These are phyloP conservation scores for Fusarium nygamai DNA, from an alignment of 2,329 filamentous ascomycete genomes.

Conservation along the genomic window DNA sequence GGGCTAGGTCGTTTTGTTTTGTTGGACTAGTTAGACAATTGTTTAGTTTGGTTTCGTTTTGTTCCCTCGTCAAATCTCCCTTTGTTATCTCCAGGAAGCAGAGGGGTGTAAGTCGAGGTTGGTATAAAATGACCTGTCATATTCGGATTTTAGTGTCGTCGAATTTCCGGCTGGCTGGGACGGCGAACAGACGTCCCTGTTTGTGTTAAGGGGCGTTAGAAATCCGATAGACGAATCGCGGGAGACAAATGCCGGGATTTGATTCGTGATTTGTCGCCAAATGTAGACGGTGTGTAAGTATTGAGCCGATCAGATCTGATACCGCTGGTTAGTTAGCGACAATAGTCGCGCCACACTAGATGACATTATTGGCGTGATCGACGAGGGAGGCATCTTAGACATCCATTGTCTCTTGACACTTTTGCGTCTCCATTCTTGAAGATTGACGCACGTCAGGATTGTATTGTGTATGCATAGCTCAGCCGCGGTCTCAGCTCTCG, in stretches of 20 bases:
- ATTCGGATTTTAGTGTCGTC: slow-evolving; percentile 22
- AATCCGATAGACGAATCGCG: slow-evolving; percentile 34
- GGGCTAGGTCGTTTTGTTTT: background rate
- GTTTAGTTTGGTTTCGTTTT: slow-evolving; percentile 4
- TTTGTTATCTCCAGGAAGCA: background rate
- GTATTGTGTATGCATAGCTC: background rate
- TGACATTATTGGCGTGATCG: slow-evolving; percentile 1
- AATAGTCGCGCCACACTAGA: slow-evolving; percentile 16
- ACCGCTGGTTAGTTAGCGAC: slow-evolving; percentile 17
- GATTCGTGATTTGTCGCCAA: slow-evolving; percentile 9
- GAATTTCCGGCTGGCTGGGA: slow-evolving; percentile 32
- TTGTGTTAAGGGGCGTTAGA: slow-evolving; percentile 28
- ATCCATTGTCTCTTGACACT: slow-evolving; percentile 13
- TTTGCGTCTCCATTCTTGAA: background rate
- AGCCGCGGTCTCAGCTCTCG: background rate
- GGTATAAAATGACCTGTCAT: slow-evolving; percentile 34
- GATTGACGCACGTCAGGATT: background rate
- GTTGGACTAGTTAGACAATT: background rate
- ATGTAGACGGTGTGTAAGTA: slow-evolving; percentile 30
- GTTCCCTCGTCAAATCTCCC: slow-evolving; percentile 18
- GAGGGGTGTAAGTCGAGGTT: slow-evolving; percentile 22
- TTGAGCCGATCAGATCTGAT: slow-evolving; percentile 29
- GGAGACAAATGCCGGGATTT: slow-evolving; percentile 32
- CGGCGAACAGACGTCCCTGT: slow-evolving; percentile 32
- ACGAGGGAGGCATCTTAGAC: slow-evolving; percentile 7